A percentile compares a stretch with the other conserved stretches of the same genome.
These are phyloP conservation scores for Pseudocercospora fijiensis DNA, from an alignment of 2,329 filamentous ascomycete genomes.

Conservation along the genomic window DNA sequence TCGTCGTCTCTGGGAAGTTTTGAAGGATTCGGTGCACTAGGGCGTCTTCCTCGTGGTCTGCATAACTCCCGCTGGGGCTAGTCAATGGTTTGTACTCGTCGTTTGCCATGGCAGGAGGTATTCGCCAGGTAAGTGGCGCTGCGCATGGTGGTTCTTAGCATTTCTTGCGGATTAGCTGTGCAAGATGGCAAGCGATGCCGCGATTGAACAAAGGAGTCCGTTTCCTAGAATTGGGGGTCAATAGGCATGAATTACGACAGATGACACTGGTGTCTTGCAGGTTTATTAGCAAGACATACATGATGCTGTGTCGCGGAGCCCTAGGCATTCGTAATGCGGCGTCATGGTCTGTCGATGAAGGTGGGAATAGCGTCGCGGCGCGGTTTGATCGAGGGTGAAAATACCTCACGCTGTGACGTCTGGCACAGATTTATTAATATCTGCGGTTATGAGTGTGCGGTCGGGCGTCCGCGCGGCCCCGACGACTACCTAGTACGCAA, in stretches of 20 bases:
- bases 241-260: neutral
- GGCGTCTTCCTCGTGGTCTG: neutral
- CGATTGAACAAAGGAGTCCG: neutral
- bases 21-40: neutral
- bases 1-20: neutral
- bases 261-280: neutral
- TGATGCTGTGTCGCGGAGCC: too few species aligned
- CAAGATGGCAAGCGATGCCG: neutral
- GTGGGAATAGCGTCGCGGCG: neutral
- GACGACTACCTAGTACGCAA: neutral
- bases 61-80: slow-evolving; percentile 3
- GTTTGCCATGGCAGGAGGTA: neutral
- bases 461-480: neutral
- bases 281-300: neutral
- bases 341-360: too few species aligned
- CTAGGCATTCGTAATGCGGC: too few species aligned
- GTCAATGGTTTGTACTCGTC: slow-evolving; percentile 6
- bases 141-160: neutral
- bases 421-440: neutral
- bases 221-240: neutral
- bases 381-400: neutral
- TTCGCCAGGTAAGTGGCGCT: neutral
- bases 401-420: neutral
- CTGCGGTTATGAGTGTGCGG: neutral
- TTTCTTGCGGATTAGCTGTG: neutral